Evolutionary conservation across 306 rosid genomes (phyloP).

Genomic region (Gastrolobium bilobum): DNA sequence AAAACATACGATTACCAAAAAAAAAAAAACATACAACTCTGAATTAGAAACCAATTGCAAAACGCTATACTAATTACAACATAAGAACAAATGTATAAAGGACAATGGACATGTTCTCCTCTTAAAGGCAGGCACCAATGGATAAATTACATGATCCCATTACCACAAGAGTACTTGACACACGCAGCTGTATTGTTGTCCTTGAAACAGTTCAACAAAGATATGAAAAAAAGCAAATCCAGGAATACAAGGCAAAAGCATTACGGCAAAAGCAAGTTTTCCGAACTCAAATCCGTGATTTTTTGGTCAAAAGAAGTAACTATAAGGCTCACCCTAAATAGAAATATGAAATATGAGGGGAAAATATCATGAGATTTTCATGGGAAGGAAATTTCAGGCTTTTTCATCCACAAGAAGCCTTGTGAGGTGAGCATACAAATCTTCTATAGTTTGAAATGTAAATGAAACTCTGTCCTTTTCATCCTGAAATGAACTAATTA

Average conservation of each 20-base stretch:
- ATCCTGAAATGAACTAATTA: conserved; percentile 49
- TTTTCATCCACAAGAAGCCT: conserved; percentile 71
- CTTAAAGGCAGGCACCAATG: conserved; percentile 42
- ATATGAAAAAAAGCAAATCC: conserved; percentile 26
- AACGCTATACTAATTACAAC: conserved; percentile 38
- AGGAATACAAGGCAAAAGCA: too few species aligned
- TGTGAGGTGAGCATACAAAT: conserved; percentile 60
- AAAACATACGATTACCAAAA: too few species aligned
- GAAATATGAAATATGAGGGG: conserved; percentile 39
- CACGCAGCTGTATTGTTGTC: conserved; percentile 50
- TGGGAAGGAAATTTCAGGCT: conserved; percentile 62
- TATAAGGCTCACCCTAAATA: too few species aligned
- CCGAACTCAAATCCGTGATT: too few species aligned
- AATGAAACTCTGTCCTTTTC: conserved; percentile 56
- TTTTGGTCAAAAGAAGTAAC: too few species aligned
- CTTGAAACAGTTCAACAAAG: conserved; percentile 45
- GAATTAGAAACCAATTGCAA: conserved; percentile 31
- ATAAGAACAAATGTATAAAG: conserved; percentile 53
- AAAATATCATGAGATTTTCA: conserved; percentile 56
- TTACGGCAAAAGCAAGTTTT: too few species aligned
- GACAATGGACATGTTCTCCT: conserved; percentile 45
- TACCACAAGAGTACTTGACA: conserved; percentile 36
- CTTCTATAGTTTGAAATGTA: conserved; percentile 37
- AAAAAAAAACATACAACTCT: background rate
- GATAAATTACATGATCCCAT: conserved; percentile 45